Evolutionary conservation across 106 monocot species (phyloP), one percentile per base, ranked within the genome.

Genomic region (Apostasia shenzhenica): DNA sequence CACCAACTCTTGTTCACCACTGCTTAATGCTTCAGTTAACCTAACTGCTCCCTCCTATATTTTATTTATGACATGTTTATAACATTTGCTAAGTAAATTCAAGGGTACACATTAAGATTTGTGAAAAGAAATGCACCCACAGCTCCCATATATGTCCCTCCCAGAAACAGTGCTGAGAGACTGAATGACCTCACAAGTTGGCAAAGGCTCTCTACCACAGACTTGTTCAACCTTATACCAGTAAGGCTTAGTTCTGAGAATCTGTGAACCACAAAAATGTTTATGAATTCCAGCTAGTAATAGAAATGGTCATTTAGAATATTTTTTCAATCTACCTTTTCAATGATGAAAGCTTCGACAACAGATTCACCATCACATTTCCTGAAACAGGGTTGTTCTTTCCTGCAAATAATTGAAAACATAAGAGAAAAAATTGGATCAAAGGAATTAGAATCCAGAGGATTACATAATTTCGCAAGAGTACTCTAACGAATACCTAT

Each of bases 381-480:
- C 85, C 90, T 69, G 97, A 90, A 48, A 99, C 72, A 6, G 97
- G 97, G 55, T 78, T 78, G 70, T 99, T 99, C 43, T 83, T 89
- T 61, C 97, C 92, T 99, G 73, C 53, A 46, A 63, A 26, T 48
- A 55, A 14, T 46, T 42, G 42, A 73, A 13, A 44, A 73, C 9
- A 11, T 44, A 41, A 61, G 5, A 6, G 41, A 59, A 13, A 61
- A 51, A 55, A 62, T 8, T 72, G 39, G 58, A 59, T n/a, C 51
- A 68, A 59, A 60, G 61, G 38, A 67, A 57, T 45, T 26, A 54
- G 38, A 68, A 66, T 2, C 41, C 6, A 74, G 14, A 41, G 45
- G 2, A 61, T 53, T 48, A 6, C 61, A 42, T 3, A 45, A 37
- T 26, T 56, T 65, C 63, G 62, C 9, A 58, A 8, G 1, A 39